Base-by-base conservation (phyloP, 805 yeast genomes). In the Vanderwaltozyma verrucispora region DNA sequence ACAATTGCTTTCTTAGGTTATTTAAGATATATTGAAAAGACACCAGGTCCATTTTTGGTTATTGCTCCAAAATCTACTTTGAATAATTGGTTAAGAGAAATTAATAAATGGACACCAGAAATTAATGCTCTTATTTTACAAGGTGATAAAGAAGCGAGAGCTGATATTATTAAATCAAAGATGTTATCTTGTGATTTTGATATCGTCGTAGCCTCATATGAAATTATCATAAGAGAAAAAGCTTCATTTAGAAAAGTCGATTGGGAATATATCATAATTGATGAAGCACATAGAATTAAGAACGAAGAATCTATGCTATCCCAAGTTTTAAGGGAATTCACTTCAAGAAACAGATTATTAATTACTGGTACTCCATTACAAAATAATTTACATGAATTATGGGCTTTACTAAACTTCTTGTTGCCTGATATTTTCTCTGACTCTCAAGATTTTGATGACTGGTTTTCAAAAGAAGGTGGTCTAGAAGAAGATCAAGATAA, bases 351-450 rank as follows among this genome's bases (percentile, higher is more conserved):
- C 54, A 67, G 92, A 50, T 61, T 82, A 42, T 64, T 82, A 39
- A 80, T 82, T 38, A 82, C 92, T 0, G 92, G 92, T 59, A 82
- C 92, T 1, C 92, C 92, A 8, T 63, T 82, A 42, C 92, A 82
- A 56, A 82, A 82, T 51, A 82, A 82, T 49, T 59, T 82, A 35
- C 86, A 79, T 51, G 92, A 82, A 58, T 63, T 82, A 41, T 82
- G 92, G 92, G 89, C 92, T 0, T 63, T 82, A 44, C 63, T 82
- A 46, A 82, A 82, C 45, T 82, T 82, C 55, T 66, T 82, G 27
- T 62, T 82, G 29, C 94, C 94, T 2, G 92, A 82, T 58, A 78
- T 82, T 12, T 82, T 82, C 52, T 74, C 82, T 0, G 84, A 80
- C 51, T 68, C 80, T 13, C 81, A 72, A 39, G 72, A 79, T 5